Evolutionary conservation across 2,329 filamentous ascomycete genomes (phyloP).

Genomic region (Exserohilum rostratum): DNA sequence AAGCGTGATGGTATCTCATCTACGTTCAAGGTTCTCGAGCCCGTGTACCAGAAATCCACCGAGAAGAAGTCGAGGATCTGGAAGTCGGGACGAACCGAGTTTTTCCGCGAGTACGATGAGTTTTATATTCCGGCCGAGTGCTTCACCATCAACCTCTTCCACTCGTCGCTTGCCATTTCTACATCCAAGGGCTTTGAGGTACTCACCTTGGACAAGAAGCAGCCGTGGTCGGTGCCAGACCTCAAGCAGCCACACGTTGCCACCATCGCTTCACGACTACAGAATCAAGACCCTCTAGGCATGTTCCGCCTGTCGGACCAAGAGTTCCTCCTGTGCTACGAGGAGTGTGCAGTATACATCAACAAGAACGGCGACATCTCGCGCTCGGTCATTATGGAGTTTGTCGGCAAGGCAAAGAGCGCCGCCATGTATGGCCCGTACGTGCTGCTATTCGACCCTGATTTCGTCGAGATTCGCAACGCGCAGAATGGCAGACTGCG

Average conservation of each 20-base stretch:
- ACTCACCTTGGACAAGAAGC: conserved; percentile 95
- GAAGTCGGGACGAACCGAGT: conserved; percentile 79
- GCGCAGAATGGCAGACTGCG: conserved; percentile 92
- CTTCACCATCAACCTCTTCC: conserved; percentile 94
- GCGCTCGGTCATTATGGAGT: conserved; percentile 95
- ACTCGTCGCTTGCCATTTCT: conserved; percentile 88
- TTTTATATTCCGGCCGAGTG: conserved; percentile 98
- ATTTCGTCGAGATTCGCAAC: conserved; percentile 96
- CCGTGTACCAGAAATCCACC: conserved; percentile 89
- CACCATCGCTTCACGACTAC: conserved; percentile 83
- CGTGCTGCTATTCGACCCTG: conserved; percentile 89
- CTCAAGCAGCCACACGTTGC: conserved; percentile 77
- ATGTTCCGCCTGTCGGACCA: conserved; percentile 90
- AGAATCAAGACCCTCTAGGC: conserved; percentile 81
- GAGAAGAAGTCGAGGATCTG: conserved; percentile 78
- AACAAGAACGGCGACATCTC: conserved; percentile 98
- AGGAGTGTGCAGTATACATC: conserved; percentile 95
- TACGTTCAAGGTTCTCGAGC: conserved; percentile 95
- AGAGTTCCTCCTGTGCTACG: conserved; percentile 89
- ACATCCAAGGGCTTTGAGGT: conserved; percentile 94
- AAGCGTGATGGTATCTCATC: conserved; percentile 91
- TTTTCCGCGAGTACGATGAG: conserved; percentile 97
- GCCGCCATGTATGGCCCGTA: conserved; percentile 92
- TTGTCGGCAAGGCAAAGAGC: conserved; percentile 88
- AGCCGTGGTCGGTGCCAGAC: conserved; percentile 91